phyloP scores from a whole-genome alignment of 1,284 basidiomycete genomes.

The Ceratobasidium sp. region DNA sequence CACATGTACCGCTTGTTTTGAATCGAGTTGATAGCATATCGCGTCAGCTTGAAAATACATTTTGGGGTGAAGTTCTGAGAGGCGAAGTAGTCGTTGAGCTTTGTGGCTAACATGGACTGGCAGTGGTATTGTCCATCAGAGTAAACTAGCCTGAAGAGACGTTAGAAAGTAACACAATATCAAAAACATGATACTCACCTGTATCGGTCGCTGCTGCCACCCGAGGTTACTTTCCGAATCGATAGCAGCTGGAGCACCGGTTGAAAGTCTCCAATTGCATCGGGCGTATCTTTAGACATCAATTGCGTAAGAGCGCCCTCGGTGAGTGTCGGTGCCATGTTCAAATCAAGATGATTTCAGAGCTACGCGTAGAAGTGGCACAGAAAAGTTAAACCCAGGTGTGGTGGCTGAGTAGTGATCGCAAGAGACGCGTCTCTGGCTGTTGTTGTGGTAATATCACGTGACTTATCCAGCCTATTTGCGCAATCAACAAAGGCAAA shows the following conservation, averaged over 20 bases:
- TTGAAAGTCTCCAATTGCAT: constrained; percentile 54
- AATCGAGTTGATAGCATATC: constrained; percentile 85
- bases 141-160: constrained; percentile 56
- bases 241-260: constrained; percentile 84
- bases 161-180: neutral
- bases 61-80: constrained; percentile 76
- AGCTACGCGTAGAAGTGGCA: neutral
- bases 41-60: constrained; percentile 77
- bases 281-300: constrained; percentile 34
- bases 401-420: constrained; percentile 20
- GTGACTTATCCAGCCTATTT: constrained; percentile 5
- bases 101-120: constrained; percentile 95
- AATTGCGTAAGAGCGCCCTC: constrained; percentile 42
- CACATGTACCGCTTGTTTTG: constrained; percentile 80
- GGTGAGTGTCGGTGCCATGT: constrained; percentile 42
- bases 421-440: constrained; percentile 37
- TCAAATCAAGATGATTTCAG: neutral
- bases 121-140: constrained; percentile 83
- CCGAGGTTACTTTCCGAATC: constrained; percentile 74
- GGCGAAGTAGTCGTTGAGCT: constrained; percentile 82
- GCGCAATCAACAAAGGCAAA: neutral
- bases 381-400: neutral
- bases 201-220: constrained; percentile 53
- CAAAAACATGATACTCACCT: constrained; percentile 47
- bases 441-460: constrained; percentile 32